Evolutionary conservation across 1,139 yeast genomes (phyloP), one percentile per base, ranked within the genome.

Genomic region (Blastobotrys arbuscula): DNA sequence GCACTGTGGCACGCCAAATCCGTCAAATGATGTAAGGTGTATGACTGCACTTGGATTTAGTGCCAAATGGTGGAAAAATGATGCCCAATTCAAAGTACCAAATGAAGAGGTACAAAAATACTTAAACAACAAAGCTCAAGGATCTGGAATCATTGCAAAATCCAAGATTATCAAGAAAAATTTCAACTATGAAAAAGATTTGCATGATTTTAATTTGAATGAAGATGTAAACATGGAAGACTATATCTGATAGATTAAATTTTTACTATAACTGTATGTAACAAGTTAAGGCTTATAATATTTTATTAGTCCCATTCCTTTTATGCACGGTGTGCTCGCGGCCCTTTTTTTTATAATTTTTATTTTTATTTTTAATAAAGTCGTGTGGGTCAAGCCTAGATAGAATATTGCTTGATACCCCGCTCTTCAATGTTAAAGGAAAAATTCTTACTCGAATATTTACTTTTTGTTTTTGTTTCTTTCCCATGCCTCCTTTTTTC

Each of bases 1-100:
- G 53, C 53, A 51, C 21, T 49, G 50, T 34, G 53, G 52, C 19
- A 50, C 37, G 38, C 52, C 53, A n/a, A 51, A 51, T 37, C 51
- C 47, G 18, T 43, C 50, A 38, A 43, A 49, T 21, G 23, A 51
- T 20, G 41, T 49, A 5, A 31, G 53, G n/a, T 49, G 51, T 40
- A 51, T 51, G 53, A 24, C 45, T 3, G 52, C 50, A 3, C 20
- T 51, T 15, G 52, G 51, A 36, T 49, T 46, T 24, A 44, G 48
- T 37, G 45, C 50, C 39, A 44, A 44, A 31, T 48, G 50, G 50
- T 50, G 52, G 52, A 41, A 42, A 9, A 50, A 50, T 47, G 42
- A 47, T 16, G 44, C 52, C 13, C 38, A 45, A 16, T 51, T 55
- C 45, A 49, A 48, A 38, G 54, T 55, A 3, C 59, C 59, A 5